Evolutionary conservation across 345 rosid species (phyloP), one percentile per base, ranked within the genome.

Genomic region (Mercurialis annua): DNA sequence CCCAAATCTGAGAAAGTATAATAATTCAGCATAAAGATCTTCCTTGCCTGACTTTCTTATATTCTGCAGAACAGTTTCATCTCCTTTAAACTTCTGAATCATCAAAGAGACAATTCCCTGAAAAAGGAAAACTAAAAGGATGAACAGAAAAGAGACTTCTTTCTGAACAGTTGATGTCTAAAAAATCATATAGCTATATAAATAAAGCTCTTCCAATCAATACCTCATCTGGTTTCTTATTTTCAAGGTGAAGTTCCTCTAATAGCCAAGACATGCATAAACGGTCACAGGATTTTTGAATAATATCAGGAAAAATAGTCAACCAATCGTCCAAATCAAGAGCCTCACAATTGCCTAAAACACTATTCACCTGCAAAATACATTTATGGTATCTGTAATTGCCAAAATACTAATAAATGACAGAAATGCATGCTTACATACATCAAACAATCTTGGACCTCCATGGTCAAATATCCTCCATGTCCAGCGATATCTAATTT

Each of bases 31-130:
- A 81, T 87, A 93, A 31, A 93, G 85, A 82, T 82, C 86, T 71
- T 73, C 90, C 83, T 90, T 93, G 78, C 98, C 92, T 0, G 90
- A 87, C 75, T 80, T 89, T 80, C 66, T 79, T 67, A 93, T 85
- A 66, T 72, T 89, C 59, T 67, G 85, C 40, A 87, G 65, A 44
- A 87, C 54, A 31, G 79, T 73, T n/a, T 81, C 80, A 67, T 87
- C 85, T 76, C 81, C 92, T 64, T 80, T 78, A 42, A 93, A 58
- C 81, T 85, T 89, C 78, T 83, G 84, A 66, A 79, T 71, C 72
- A 90, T 78, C 76, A 80, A 64, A 64, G 90, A 78, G 71, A 79
- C 65, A 60, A 85, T 70, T 46, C 56, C 86, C 98, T 90, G 87
- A 68, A 33, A 56, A 57, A 65, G 48, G 15, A 11, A 56, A 26